Conservation (phyloP, 345 rosid species). For the Eutrema yunnanense region DNA sequence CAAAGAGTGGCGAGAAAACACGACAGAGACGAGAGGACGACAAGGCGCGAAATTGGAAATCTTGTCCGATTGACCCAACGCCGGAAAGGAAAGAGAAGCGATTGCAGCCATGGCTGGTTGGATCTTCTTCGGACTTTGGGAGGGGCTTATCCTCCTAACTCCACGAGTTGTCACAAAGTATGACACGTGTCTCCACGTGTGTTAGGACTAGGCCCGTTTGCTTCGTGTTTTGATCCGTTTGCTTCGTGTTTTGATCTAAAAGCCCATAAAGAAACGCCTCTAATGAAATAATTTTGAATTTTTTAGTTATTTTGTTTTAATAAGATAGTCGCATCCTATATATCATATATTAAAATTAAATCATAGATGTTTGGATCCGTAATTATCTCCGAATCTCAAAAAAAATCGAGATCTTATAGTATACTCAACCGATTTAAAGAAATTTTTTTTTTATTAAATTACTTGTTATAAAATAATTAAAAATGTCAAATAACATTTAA, state of each 20-base stretch:
- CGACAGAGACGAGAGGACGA: constrained; percentile 33
- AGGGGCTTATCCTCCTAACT: constrained; percentile 26
- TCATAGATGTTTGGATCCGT: too few relatives aligned
- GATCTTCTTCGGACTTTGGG: constrained; percentile 12
- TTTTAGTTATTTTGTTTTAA: too few relatives aligned
- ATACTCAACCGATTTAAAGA: too few relatives aligned
- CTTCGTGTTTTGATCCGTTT: neutral
- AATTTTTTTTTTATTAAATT: too few relatives aligned
- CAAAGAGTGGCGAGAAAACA: constrained; percentile 30
- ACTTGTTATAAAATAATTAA: too few relatives aligned
- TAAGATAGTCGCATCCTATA: too few relatives aligned
- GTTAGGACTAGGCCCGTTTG: neutral
- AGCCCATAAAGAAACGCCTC: neutral
- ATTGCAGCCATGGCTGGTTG: constrained; percentile 45
- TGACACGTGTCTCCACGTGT: constrained; percentile 21
- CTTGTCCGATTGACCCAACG: constrained; percentile 46
- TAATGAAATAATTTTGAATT: too few relatives aligned
- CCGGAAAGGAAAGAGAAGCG: constrained; percentile 64
- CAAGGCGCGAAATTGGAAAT: constrained; percentile 32
- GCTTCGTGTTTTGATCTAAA: neutral
- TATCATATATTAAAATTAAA: too few relatives aligned
- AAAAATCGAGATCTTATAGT: too few relatives aligned
- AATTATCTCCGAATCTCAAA: too few relatives aligned
- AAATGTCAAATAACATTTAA: too few relatives aligned
- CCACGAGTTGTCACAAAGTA: constrained; percentile 6